phyloP scores from a whole-genome alignment of 768 basidiomycete species.

The Hortiboletus flavorubellus region DNA sequence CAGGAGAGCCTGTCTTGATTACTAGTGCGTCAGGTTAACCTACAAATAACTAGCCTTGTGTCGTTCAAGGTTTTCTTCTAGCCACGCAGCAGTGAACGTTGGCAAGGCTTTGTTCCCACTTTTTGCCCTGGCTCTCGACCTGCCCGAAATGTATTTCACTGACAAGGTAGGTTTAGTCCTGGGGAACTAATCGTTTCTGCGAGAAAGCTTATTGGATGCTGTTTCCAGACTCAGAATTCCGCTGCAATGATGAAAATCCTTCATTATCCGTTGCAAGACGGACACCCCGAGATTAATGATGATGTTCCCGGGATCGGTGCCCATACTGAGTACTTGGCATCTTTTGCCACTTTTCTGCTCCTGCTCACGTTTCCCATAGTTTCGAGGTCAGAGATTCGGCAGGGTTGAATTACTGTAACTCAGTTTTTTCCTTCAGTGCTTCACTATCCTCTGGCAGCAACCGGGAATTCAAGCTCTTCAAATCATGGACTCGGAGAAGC shows the following conservation, averaged over 20 bases:
- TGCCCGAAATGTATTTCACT: conserved; percentile 59
- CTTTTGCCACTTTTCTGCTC: neutral
- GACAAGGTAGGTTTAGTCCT: conserved; percentile 50
- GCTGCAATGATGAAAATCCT: conserved; percentile 66
- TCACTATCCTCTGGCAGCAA: conserved; percentile 86
- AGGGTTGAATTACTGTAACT: neutral
- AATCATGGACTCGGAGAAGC: conserved; percentile 68
- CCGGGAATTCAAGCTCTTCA: conserved; percentile 73
- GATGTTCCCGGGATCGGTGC: conserved; percentile 82
- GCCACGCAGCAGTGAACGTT: conserved; percentile 49
- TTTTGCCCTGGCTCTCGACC: conserved; percentile 63
- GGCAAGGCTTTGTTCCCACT: conserved; percentile 63
- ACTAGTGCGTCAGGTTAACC: conserved; percentile 53
- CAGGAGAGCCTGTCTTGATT: conserved; percentile 54
- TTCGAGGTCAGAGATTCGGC: conserved; percentile 36
- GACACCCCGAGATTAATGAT: conserved; percentile 46
- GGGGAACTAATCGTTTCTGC: neutral
- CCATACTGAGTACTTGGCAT: conserved; percentile 58
- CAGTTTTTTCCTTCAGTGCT: conserved; percentile 47
- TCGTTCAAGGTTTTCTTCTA: conserved; percentile 32
- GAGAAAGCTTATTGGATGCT: neutral
- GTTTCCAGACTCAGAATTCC: conserved; percentile 50
- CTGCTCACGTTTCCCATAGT: conserved; percentile 23
- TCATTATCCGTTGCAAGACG: conserved; percentile 74
- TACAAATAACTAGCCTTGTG: conserved; percentile 1